Conservation (phyloP, 2,329 filamentous ascomycete species). For the Hymenoscyphus salicellus region DNA sequence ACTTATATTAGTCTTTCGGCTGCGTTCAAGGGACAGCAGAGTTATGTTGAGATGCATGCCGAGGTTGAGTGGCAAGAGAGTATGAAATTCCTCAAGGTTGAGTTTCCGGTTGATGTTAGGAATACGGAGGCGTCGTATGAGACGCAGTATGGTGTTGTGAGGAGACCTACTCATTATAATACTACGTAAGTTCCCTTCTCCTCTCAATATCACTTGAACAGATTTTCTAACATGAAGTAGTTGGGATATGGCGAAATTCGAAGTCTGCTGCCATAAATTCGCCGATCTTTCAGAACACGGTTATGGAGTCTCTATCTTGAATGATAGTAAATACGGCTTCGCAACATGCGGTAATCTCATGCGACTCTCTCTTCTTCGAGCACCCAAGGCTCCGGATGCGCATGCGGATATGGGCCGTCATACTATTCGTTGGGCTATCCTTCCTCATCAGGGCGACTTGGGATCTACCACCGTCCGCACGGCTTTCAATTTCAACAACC, state of each 20-base stretch:
- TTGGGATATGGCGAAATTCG: constrained; percentile 98
- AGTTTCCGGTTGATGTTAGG: constrained; percentile 88
- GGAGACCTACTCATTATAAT: constrained; percentile 94
- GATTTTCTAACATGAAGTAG: constrained; percentile 38
- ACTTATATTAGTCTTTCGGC: constrained; percentile 80
- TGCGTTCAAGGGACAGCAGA: constrained; percentile 60
- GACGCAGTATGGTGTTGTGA: constrained; percentile 86
- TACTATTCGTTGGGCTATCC: constrained; percentile 82
- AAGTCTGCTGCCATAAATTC: constrained; percentile 94
- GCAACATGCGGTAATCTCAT: constrained; percentile 85
- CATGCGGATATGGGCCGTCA: constrained; percentile 93
- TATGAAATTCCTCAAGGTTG: constrained; percentile 98
- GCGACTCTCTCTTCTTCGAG: constrained; percentile 80
- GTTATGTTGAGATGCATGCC: constrained; percentile 72
- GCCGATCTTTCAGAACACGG: constrained; percentile 84
- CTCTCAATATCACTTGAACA: not conserved
- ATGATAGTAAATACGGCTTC: constrained; percentile 95
- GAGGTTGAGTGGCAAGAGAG: constrained; percentile 97
- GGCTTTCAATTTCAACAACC: constrained; percentile 87
- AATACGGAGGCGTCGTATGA: constrained; percentile 95
- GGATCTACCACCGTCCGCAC: constrained; percentile 73
- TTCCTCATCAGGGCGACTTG: constrained; percentile 75
- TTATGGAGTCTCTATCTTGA: constrained; percentile 89
- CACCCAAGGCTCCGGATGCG: constrained; percentile 88
- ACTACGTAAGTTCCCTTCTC: constrained; percentile 56